A percentile compares a stretch with the other conserved stretches of the same genome.
phyloP scores from a whole-genome alignment of 2,329 filamentous ascomycete species.

The Ophiostoma angusticollis region DNA sequence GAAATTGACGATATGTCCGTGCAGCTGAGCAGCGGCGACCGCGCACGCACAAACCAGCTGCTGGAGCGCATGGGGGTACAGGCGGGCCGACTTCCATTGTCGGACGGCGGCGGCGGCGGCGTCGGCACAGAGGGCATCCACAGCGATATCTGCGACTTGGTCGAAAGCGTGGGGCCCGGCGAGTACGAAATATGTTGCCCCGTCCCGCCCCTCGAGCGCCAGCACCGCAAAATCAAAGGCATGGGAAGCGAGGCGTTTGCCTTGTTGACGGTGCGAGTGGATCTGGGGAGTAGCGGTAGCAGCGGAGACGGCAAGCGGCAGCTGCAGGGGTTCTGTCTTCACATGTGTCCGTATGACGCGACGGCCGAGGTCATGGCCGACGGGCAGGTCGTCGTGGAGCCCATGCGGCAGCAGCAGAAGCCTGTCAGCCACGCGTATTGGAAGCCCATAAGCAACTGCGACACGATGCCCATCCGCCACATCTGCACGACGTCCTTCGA shows the following conservation, averaged over 20 bases:
- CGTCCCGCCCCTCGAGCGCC: conserved; percentile 11
- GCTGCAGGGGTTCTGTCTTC: conserved; percentile 15
- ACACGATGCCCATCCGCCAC: conserved; percentile 1
- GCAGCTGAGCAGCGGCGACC: conserved; percentile 9
- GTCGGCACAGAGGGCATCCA: too few species aligned
- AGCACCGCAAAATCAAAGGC: conserved; percentile 12
- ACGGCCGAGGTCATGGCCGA: background rate
- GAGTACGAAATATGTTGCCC: conserved; percentile 17
- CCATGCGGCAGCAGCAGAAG: conserved; percentile 1
- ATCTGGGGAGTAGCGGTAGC: too few species aligned
- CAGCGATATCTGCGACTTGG: conserved; percentile 11
- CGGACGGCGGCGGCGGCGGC: conserved; percentile 12
- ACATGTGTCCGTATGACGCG: conserved; percentile 12
- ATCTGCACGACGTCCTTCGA: conserved; percentile 13
- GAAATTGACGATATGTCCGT: conserved; percentile 11
- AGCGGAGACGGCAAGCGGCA: background rate
- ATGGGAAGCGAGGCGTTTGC: conserved; percentile 12
- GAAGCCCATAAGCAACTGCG: background rate
- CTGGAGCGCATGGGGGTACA: conserved; percentile 12
- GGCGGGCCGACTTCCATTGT: conserved; percentile 5
- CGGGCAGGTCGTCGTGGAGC: conserved; percentile 3
- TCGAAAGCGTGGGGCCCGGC: conserved; percentile 12
- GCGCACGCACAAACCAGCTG: conserved; percentile 5
- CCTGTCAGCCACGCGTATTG: conserved; percentile 7
- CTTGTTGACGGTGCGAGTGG: conserved; percentile 15